A percentile compares a stretch with the other conserved stretches of the same genome.
These are phyloP conservation scores for Botrytis fabae DNA, from an alignment of 2,329 filamentous ascomycete genomes.

Conservation along the genomic window DNA sequence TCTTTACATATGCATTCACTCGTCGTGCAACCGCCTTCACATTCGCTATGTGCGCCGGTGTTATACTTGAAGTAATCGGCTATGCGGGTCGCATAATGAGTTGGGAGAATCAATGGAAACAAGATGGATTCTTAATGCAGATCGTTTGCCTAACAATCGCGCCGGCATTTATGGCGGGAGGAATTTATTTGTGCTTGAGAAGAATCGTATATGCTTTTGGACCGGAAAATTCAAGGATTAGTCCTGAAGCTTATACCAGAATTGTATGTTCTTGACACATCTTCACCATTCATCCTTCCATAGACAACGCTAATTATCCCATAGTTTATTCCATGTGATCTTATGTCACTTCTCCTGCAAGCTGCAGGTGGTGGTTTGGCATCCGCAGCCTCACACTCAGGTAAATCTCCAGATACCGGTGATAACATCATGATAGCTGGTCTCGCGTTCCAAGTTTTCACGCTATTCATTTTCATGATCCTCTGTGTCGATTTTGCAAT, in stretches of 20 bases:
- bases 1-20: conserved; percentile 46
- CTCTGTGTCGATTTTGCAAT: conserved; percentile 34
- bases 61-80: conserved; percentile 57
- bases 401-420: conserved; percentile 45
- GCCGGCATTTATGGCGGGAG: conserved; percentile 64
- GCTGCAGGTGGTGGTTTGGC: conserved; percentile 60
- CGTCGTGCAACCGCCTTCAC: conserved; percentile 53
- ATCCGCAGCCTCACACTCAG: conserved; percentile 48
- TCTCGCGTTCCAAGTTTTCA: conserved; percentile 60
- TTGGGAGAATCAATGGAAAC: conserved; percentile 53
- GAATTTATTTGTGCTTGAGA: conserved; percentile 61
- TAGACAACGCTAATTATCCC: not conserved
- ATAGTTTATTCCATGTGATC: conserved; percentile 63
- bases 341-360: conserved; percentile 61
- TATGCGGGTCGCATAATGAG: conserved; percentile 59
- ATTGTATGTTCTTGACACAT: conserved; percentile 44
- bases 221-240: conserved; percentile 50
- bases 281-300: conserved; percentile 39
- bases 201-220: conserved; percentile 52
- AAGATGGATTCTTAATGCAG: conserved; percentile 54
- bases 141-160: conserved; percentile 63
- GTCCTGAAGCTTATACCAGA: conserved; percentile 50
- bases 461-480: conserved; percentile 55
- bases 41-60: conserved; percentile 54
- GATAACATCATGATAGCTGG: conserved; percentile 66